phyloP scores from a whole-genome alignment of 805 yeast genomes.

The Jamesozyma spencerorum region DNA sequence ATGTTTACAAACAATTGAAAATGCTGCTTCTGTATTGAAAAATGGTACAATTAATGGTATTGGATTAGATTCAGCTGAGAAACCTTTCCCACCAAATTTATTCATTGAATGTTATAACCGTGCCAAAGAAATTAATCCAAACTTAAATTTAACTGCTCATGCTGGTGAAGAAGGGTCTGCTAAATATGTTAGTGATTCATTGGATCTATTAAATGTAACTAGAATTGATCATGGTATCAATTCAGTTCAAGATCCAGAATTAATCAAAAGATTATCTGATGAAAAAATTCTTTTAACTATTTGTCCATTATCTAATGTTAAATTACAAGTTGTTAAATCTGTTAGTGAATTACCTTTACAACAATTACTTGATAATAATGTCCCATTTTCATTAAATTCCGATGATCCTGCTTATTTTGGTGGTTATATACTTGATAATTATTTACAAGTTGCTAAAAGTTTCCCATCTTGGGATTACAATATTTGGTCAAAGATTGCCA shows the following conservation, averaged over 20 bases:
- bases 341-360: constrained; percentile 60
- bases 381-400: constrained; percentile 67
- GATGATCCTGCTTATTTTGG: constrained; percentile 82
- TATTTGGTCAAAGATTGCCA: constrained; percentile 57
- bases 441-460: constrained; percentile 51
- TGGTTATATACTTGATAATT: constrained; percentile 74
- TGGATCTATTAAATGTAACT: constrained; percentile 50
- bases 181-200: constrained; percentile 48
- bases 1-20: constrained; percentile 48
- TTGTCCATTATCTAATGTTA: constrained; percentile 73
- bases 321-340: constrained; percentile 62
- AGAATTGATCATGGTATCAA: constrained; percentile 80
- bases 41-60: constrained; percentile 61
- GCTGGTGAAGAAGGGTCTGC: constrained; percentile 88
- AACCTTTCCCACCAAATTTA: constrained; percentile 64
- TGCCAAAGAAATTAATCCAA: constrained; percentile 41
- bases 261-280: constrained; percentile 49
- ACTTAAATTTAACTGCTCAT: constrained; percentile 66
- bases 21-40: constrained; percentile 43
- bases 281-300: constrained; percentile 52
- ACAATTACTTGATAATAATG: constrained; percentile 48
- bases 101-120: constrained; percentile 53
- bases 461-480: constrained; percentile 49
- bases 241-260: constrained; percentile 43
- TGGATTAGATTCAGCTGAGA: constrained; percentile 77